Evolutionary conservation across 805 yeast species (phyloP).

Genomic region (Limtongia smithiae): DNA sequence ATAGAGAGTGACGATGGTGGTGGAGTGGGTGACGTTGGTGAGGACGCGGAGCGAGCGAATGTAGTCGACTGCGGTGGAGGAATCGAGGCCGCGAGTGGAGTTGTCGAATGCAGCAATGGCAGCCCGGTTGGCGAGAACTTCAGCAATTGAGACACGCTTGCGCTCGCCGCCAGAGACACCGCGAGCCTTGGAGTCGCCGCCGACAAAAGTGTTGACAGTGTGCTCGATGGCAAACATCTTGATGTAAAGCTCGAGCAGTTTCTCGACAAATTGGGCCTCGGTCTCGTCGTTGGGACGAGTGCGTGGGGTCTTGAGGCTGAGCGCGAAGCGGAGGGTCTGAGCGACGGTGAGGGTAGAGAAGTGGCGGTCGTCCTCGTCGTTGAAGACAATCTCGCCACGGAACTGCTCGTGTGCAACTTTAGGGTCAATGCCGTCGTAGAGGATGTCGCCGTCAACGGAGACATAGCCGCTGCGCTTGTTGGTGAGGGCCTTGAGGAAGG

Average conservation of each 20-base stretch:
- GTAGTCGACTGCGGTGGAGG: slow-evolving; percentile 67
- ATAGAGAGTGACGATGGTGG: slow-evolving; percentile 64
- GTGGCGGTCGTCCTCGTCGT: slow-evolving; percentile 66
- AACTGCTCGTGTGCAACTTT: slow-evolving; percentile 56
- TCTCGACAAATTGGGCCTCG: slow-evolving; percentile 51
- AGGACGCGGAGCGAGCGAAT: slow-evolving; percentile 57
- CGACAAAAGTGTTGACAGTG: slow-evolving; percentile 60
- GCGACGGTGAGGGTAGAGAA: slow-evolving; percentile 67
- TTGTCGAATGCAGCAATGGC: slow-evolving; percentile 63
- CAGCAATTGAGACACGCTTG: slow-evolving; percentile 67
- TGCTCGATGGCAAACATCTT: slow-evolving; percentile 50
- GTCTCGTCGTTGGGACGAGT: slow-evolving; percentile 51
- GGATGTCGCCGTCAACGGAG: slow-evolving; percentile 50
- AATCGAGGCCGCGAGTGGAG: slow-evolving; percentile 67
- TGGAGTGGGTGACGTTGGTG: slow-evolving; percentile 52
- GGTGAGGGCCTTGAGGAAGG: slow-evolving; percentile 50
- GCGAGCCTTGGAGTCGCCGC: slow-evolving; percentile 57
- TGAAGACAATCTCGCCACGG: slow-evolving; percentile 67
- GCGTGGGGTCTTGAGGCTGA: slow-evolving; percentile 57
- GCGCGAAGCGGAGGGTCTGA: slow-evolving; percentile 65
- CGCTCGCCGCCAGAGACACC: slow-evolving; percentile 75
- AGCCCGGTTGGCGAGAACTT: slow-evolving; percentile 45
- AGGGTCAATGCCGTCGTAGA: slow-evolving; percentile 60
- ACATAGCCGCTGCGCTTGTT: slow-evolving; percentile 37
- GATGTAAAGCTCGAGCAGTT: slow-evolving; percentile 52